A percentile compares a stretch with the other conserved stretches of the same genome.
These are phyloP conservation scores for Plasmodium falciparum DNA, from an alignment of 169 alveolate genomes.

Conservation along the genomic window DNA sequence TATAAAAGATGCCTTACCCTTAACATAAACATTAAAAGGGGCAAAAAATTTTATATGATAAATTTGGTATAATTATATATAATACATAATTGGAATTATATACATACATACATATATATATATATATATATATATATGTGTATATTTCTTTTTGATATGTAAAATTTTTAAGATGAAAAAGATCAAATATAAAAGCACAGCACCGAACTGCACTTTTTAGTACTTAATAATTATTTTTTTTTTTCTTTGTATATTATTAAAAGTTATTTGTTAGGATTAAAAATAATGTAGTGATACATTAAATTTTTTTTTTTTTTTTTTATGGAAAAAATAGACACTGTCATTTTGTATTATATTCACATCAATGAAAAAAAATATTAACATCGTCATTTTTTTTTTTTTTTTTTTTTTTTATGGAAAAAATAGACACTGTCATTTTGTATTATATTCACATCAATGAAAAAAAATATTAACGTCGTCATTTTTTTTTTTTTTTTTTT, in stretches of 20 bases:
- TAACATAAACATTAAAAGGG: constrained; percentile 21
- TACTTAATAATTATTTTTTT: too few species aligned
- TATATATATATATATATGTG: not conserved
- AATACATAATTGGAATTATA: not conserved
- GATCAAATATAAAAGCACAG: too few species aligned
- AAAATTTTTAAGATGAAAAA: too few species aligned
- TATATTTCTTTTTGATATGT: too few species aligned
- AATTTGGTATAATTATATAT: not conserved
- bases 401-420: not conserved
- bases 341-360: not conserved
- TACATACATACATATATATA: not conserved
- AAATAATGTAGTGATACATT: too few species aligned
- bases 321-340: not conserved
- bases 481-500: not conserved
- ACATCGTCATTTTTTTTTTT: not conserved
- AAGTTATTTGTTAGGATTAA: too few species aligned
- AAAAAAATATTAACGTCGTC: not conserved
- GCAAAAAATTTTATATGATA: not conserved
- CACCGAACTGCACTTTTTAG: too few species aligned
- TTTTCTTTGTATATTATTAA: too few species aligned
- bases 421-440: not conserved
- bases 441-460: not conserved
- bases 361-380: not conserved
- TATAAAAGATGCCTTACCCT: constrained; percentile 58
- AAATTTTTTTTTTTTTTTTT: not conserved